Evolutionary conservation across 2,329 filamentous ascomycete species (phyloP).

Genomic region (Trichoderma atroviride): DNA sequence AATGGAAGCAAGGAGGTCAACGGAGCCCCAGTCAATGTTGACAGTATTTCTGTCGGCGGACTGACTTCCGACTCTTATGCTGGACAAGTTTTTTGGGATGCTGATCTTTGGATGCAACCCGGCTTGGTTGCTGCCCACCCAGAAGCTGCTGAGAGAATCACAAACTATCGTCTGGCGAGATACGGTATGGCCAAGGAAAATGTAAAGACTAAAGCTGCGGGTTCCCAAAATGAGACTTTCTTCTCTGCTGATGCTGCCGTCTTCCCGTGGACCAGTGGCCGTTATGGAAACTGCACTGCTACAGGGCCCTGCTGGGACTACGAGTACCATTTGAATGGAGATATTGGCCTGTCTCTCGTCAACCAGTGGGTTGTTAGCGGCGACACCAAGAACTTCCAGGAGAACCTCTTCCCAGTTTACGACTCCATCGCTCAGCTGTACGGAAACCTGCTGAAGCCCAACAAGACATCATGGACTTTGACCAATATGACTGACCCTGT

Average conservation of each 20-base stretch:
- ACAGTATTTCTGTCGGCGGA: slow-evolving; percentile 35
- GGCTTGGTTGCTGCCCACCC: slow-evolving; percentile 35
- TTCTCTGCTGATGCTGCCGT: slow-evolving; percentile 53
- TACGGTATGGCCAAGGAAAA: slow-evolving; percentile 60
- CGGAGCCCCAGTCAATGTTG: slow-evolving; percentile 44
- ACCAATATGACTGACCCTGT: slow-evolving; percentile 73
- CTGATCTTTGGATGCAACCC: slow-evolving; percentile 37
- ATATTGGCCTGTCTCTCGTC: slow-evolving; percentile 57
- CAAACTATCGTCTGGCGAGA: slow-evolving; percentile 34
- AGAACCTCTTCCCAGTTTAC: slow-evolving; percentile 61
- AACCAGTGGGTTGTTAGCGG: slow-evolving; percentile 35
- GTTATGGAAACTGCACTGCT: slow-evolving; percentile 66
- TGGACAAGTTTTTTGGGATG: slow-evolving; percentile 39
- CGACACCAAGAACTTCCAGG: slow-evolving; percentile 29
- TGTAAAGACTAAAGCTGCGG: slow-evolving; percentile 53
- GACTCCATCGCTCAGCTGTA: slow-evolving; percentile 66
- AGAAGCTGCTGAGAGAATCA: slow-evolving; percentile 34
- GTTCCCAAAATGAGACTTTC: slow-evolving; percentile 55
- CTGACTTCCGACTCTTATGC: slow-evolving; percentile 37
- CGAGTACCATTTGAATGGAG: slow-evolving; percentile 70
- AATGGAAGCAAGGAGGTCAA: slow-evolving; percentile 49
- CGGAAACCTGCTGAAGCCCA: slow-evolving; percentile 60
- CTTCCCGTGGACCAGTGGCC: slow-evolving; percentile 68
- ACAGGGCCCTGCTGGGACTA: slow-evolving; percentile 68
- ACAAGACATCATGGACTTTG: slow-evolving; percentile 55